Evolutionary conservation across 108 stramenopile species (phyloP), one percentile per base, ranked within the genome.

Genomic region (Cyclotella atomus): DNA sequence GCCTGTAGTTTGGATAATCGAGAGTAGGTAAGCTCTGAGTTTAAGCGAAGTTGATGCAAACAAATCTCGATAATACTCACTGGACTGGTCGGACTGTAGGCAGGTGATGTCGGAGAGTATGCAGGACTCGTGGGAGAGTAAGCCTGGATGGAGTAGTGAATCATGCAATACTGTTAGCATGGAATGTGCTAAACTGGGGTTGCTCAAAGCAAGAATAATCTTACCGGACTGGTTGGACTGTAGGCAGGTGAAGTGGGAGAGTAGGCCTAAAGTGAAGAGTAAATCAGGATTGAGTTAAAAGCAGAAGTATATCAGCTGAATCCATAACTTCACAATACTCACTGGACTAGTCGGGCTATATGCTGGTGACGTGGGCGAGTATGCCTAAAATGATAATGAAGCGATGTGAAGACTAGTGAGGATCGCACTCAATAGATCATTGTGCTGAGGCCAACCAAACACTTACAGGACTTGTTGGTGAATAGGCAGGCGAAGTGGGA

Each of bases 401-500:
- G 9, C 10, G 24, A 34, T 34, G 25, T 20, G 43, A 43, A 24
- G 32, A 35, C 34, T 34, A 29, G 41, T 34, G 50, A 24, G 46
- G n/a, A n/a, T n/a, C n/a, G n/a, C n/a, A n/a, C n/a, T n/a, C n/a
- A n/a, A n/a, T n/a, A n/a, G n/a, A n/a, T n/a, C n/a, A n/a, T n/a
- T n/a, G n/a, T n/a, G n/a, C n/a, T 41, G 38, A 12, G 38, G 12
- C 9, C 6, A 6, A 41, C 38, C 38, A 33, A 28, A 35, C 27
- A 44, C 68, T 70, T 19, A 79, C 83, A 6, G 93, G 92, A 34
- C 67, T 80, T 1, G 92, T 93, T 10, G 93, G 94, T 4, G 77
- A 83, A 66, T 97, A 95, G 1, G 84, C 88, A 60, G 98, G 97
- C 54, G 76, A 81, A 7, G 92, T 95, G 0, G 95, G 95, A 28